Evolutionary conservation across 176 grass and related monocot species (phyloP), one percentile per base, ranked within the genome.

Genomic region (Raddia distichophylla): DNA sequence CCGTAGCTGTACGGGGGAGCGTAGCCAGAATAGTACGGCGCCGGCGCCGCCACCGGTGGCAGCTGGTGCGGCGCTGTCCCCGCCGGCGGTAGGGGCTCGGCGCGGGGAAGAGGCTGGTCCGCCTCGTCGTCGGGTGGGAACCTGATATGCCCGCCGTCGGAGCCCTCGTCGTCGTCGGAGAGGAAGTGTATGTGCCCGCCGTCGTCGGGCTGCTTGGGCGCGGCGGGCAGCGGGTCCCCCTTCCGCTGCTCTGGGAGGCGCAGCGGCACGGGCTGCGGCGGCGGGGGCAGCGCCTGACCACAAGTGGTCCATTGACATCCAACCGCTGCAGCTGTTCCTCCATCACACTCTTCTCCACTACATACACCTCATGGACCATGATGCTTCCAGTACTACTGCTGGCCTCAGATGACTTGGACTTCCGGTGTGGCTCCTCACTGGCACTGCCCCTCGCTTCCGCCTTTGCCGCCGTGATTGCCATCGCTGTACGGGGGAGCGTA

Each of bases 261-360:
- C 43, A 77, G 67, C 3, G 64, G n/a, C 5, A 60, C 27, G 6
- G 75, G 77, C 7, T 53, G 11, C 3, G 81, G 65, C 3, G 77
- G 34, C n/a, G 61, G 71, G 5, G 64, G 88, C 0, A 20, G 44
- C 10, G 54, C 10, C 13, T 60, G 78, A 74, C 64, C 34, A 53
- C 84, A 54, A 83, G 78, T 6, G 51, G 51, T 49, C 67, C 82
- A 53, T 60, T 8, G 0, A 81, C 45, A 1, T 51, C 77, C 4
- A 60, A 71, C 70, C 43, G 55, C 71, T 51, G 64, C 45, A 73
- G 51, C 57, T 84, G 75, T 67, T 86, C 88, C 47, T 78, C 69
- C 34, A 83, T 69, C n/a, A 88, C 66, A 73, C 51, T 79, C 53
- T 85, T 82, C 73, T 91, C 91, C 57, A 86, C 73, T 22, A 86